Evolutionary conservation across 148 eudicot genomes (phyloP).

Genomic region (Spergularia marina): DNA sequence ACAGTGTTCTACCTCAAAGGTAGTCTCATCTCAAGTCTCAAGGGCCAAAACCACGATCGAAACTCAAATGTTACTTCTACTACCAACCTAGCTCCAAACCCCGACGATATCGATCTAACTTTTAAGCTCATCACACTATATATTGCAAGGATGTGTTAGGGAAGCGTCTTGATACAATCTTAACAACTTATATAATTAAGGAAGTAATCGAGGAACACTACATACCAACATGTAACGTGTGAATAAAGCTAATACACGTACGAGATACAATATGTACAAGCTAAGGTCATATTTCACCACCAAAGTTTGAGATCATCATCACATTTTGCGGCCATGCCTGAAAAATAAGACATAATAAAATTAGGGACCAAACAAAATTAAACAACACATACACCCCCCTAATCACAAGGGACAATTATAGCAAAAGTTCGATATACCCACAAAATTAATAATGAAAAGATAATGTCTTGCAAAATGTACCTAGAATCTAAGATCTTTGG

Average conservation of each 20-base stretch:
- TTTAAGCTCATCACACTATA: background rate
- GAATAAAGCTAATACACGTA: too few relatives aligned
- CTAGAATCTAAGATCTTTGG: constrained; percentile 43
- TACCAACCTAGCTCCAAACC: background rate
- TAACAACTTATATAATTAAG: too few relatives aligned
- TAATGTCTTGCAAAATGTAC: constrained; percentile 11
- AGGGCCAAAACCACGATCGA: background rate
- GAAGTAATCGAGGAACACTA: too few relatives aligned
- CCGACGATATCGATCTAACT: background rate
- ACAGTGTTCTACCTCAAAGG: background rate
- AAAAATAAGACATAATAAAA: background rate
- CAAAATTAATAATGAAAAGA: background rate
- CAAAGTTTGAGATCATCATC: constrained; percentile 17
- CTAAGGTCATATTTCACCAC: background rate
- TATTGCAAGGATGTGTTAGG: too few relatives aligned
- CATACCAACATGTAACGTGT: too few relatives aligned
- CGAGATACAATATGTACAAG: background rate
- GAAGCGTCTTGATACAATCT: too few relatives aligned
- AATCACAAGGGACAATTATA: background rate
- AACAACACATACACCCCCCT: background rate
- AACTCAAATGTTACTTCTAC: background rate
- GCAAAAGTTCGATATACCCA: too few relatives aligned
- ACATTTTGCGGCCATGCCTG: constrained; percentile 48
- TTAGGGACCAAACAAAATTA: background rate
- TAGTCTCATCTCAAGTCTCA: background rate